Base-by-base conservation (phyloP, 2,329 filamentous ascomycete genomes). In the Xylariales sp. region DNA sequence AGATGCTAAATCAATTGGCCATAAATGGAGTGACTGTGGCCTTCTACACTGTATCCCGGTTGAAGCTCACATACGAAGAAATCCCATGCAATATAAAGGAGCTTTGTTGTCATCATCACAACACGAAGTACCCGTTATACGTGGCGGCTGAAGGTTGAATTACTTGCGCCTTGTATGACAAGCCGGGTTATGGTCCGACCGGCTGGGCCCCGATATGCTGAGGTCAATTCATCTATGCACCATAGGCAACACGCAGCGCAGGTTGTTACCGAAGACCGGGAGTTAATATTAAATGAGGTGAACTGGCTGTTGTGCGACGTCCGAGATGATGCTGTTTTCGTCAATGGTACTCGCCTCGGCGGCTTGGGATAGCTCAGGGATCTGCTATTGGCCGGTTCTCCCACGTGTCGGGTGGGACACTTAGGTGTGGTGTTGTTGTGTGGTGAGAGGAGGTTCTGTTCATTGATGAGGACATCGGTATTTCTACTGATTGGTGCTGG, bases 391-490 rank as follows among this genome's bases (percentile, higher is more conserved):
- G 62, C 57, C 30, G 46, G 18, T 16, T 5, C 48, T 61, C 62
- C 66, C 66, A 68, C 66, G 66, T 68, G 66, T 64, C 9, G 16
- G 23, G 54, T 28, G 30, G 39, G 39, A 39, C n/a, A n/a, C 54
- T 45, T 32, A 10, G 39, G 39, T 56, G n/a, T 41, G 54, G 39
- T 56, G n/a, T 41, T 39, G 39, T 45, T 56, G 30, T 32, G 53
- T 55, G 54, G 32, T 45, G 14, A 56, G 43, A 9, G 1, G 16
- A 23, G 36, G 45, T 4, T 18, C 23, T 14, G 53, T 41, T 56
- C 39, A 32, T 30, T 8, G 54, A 30, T 30, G 54, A 56, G 39
- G 39, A 56, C 23, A 9, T 55, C 39, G 39, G 14, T 6, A n/a
- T 28, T 28, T 30, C 32, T 32, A 12, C 10, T 56, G 54, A 56